Evolutionary conservation across 2,329 filamentous ascomycete species (phyloP).

Genomic region (Plenodomus biglobosus): DNA sequence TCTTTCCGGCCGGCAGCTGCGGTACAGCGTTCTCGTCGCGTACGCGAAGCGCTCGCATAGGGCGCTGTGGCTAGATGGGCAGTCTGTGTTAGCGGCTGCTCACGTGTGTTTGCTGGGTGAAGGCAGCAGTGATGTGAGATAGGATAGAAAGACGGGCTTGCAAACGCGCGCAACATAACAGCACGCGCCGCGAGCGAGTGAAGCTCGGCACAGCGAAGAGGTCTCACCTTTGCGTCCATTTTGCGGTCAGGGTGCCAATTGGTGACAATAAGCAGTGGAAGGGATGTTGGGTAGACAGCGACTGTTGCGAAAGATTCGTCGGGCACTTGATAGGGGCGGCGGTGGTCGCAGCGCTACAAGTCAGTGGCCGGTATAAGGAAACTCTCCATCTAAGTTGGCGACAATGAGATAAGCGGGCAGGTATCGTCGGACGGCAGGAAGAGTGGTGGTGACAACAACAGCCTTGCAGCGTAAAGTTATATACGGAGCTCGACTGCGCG

Average conservation of each 20-base stretch:
- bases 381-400: slow-evolving; percentile 46
- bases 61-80: slow-evolving; percentile 66
- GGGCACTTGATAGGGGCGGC: slow-evolving; percentile 30
- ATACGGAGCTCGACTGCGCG: slow-evolving; percentile 22
- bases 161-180: not conserved
- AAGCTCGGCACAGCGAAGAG: slow-evolving; percentile 2
- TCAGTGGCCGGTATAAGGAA: slow-evolving; percentile 42
- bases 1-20: slow-evolving; percentile 45
- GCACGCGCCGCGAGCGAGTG: not conserved
- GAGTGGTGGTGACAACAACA: slow-evolving; percentile 31
- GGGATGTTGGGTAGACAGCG: slow-evolving; percentile 21
- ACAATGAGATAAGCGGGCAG: slow-evolving; percentile 43
- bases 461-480: slow-evolving; percentile 26
- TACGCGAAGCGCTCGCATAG: slow-evolving; percentile 59
- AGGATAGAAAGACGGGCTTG: slow-evolving; percentile 6
- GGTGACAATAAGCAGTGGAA: slow-evolving; percentile 15
- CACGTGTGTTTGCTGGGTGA: slow-evolving; percentile 2
- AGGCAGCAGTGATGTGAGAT: slow-evolving; percentile 5
- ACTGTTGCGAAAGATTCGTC: slow-evolving; percentile 20
- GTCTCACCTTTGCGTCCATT: slow-evolving; percentile 51
- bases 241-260: slow-evolving; percentile 25
- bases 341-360: slow-evolving; percentile 37
- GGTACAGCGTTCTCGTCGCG: slow-evolving; percentile 69
- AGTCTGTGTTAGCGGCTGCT: slow-evolving; percentile 20
- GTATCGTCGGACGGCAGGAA: slow-evolving; percentile 29